These are phyloP conservation scores for Russula brevipes DNA, from an alignment of 768 basidiomycete genomes.

Conservation along the genomic window DNA sequence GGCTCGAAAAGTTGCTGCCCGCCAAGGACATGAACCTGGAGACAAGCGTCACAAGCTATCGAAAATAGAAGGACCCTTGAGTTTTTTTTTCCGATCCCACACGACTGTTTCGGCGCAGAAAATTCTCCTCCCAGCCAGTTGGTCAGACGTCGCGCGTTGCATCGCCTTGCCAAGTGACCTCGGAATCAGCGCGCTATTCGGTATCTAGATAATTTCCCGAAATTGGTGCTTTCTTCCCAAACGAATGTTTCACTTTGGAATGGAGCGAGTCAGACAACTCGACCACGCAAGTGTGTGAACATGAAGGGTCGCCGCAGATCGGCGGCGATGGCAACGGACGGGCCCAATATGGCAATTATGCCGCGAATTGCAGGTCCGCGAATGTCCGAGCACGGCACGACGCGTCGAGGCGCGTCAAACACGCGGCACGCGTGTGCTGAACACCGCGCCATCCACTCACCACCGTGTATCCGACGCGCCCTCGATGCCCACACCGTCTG, in stretches of 20 bases:
- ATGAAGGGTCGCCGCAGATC: background rate
- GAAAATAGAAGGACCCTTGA: background rate
- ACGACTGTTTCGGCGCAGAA: background rate
- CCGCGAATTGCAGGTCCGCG: slow-evolving; percentile 19
- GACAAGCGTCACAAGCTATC: slow-evolving; percentile 7
- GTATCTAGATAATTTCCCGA: background rate
- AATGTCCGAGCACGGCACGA: background rate
- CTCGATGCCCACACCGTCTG: slow-evolving; percentile 1
- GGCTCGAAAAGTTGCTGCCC: background rate
- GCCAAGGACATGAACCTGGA: background rate
- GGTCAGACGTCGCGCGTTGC: background rate
- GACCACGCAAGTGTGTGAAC: no score
- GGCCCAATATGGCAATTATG: background rate
- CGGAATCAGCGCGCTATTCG: background rate
- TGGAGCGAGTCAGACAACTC: no score
- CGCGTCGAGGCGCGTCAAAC: background rate
- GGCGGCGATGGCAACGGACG: background rate
- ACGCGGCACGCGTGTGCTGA: background rate
- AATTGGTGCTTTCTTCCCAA: background rate
- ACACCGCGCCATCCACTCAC: background rate
- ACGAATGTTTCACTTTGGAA: background rate
- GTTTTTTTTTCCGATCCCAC: background rate
- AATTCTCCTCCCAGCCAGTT: background rate
- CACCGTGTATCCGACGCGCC: background rate
- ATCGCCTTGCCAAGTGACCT: background rate